These are phyloP conservation scores for Tephrocybe sp. DNA, from an alignment of 768 basidiomycete genomes.

Conservation along the genomic window DNA sequence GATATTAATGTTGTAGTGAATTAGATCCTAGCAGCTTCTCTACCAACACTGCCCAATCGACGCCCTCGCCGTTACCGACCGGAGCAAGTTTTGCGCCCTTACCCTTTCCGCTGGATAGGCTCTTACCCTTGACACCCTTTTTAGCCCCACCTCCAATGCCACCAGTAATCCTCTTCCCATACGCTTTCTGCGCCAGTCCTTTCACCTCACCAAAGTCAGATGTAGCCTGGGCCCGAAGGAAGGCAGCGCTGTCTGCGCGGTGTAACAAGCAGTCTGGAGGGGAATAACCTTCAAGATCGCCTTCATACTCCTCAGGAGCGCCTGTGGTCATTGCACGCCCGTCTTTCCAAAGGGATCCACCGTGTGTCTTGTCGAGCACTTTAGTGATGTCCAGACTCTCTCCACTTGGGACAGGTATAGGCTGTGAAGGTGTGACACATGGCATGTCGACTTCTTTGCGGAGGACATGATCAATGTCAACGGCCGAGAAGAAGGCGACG, in stretches of 20 bases:
- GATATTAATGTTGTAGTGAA: not conserved
- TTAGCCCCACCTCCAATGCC: constrained; percentile 25
- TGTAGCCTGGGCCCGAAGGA: constrained; percentile 78
- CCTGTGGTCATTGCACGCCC: constrained; percentile 52
- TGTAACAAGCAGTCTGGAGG: constrained; percentile 64
- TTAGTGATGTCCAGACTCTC: constrained; percentile 75
- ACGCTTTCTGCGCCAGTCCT: constrained; percentile 56
- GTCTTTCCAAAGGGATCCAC: constrained; percentile 64
- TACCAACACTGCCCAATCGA: constrained; percentile 43
- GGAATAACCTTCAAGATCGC: constrained; percentile 49
- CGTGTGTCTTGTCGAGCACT: constrained; percentile 66
- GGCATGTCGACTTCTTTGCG: constrained; percentile 97
- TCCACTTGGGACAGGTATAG: constrained; percentile 79
- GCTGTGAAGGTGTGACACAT: constrained; percentile 93
- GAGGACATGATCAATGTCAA: constrained; percentile 88
- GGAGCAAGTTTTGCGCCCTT: not conserved
- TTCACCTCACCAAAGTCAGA: constrained; percentile 70
- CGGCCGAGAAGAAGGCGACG: constrained; percentile 95
- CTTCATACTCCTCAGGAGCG: constrained; percentile 21
- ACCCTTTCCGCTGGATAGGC: not conserved
- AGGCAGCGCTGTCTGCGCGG: constrained; percentile 61
- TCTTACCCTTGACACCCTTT: constrained; percentile 19
- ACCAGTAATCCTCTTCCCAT: constrained; percentile 41
- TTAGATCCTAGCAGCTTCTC: constrained; percentile 30
- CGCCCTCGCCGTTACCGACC: constrained; percentile 40